Evolutionary conservation across 495 filamentous ascomycete genomes (phyloP), one percentile per base, ranked within the genome.

Genomic region (Apodospora peruviana): DNA sequence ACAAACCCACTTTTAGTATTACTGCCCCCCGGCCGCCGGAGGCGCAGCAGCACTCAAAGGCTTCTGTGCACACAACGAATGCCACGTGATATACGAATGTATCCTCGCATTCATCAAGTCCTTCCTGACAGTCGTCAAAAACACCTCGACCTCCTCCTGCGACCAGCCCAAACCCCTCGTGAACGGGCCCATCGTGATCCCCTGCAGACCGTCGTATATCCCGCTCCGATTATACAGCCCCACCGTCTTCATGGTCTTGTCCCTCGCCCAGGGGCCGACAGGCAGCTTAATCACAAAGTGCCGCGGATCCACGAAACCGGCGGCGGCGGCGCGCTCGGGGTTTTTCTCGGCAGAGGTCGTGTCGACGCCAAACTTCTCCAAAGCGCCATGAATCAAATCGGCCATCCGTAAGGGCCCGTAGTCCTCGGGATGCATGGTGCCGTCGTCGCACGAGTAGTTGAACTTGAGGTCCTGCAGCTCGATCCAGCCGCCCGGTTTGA

Each of bases 241-340:
- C 36, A 82, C 54, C n/a, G 62, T 64, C 38, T 70, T 77, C 35
- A 78, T 35, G 21, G 66, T 72, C 17, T 65, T 67, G 52, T 86
- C 74, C 34, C 66, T 67, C 0, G 81, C 70, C 81, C 79, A 83
- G 5, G 73, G 62, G 37, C 81, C 83, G 5, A 70, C 66, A 2
- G 82, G 82, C 12, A 78, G 61, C 53, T 81, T 81, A 43, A 63
- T 69, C 11, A 71, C 36, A 27, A 60, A 60, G 51, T 79, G 69
- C n/a, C 77, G 55, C n/a, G 85, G 71, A 51, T 82, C 75, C 18
- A 74, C 67, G 54, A 85, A 88, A 1, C 83, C 81, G 0, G 77
- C 67, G 22, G 79, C 80, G 56, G 14, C 65, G 65, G 57, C 68
- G 65, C 2, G 74, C 64, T 44, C 74, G 65, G 10, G 67, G 68